A percentile compares a stretch with the other conserved stretches of the same genome.
phyloP scores from a whole-genome alignment of 345 rosid species.

The Linum usitatissimum region DNA sequence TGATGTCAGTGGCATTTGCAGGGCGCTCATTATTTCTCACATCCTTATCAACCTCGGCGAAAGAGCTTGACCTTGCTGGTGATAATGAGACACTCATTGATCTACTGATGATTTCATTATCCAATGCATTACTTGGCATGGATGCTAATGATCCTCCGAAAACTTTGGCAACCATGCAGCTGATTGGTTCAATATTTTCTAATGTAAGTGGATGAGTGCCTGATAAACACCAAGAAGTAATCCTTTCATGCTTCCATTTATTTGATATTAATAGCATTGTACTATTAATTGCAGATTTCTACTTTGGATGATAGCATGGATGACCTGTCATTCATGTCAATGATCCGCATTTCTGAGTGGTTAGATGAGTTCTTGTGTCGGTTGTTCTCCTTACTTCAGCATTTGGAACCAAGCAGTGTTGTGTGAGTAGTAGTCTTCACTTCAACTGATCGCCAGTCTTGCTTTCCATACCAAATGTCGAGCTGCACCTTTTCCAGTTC shows the following conservation, averaged over 20 bases:
- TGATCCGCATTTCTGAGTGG: slow-evolving; percentile 87
- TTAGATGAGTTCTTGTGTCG: slow-evolving; percentile 92
- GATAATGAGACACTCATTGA: slow-evolving; percentile 37
- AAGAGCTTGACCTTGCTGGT: slow-evolving; percentile 42
- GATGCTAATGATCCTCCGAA: slow-evolving; percentile 99
- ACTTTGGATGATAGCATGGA: slow-evolving; percentile 57
- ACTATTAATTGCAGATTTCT: slow-evolving; percentile 47
- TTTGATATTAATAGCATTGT: background rate
- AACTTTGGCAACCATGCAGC: slow-evolving; percentile 91
- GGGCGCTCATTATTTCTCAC: slow-evolving; percentile 82
- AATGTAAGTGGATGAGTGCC: slow-evolving; percentile 44
- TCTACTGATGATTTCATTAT: slow-evolving; percentile 70
- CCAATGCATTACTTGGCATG: slow-evolving; percentile 95
- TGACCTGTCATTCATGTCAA: slow-evolving; percentile 57
- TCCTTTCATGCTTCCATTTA: slow-evolving; percentile 1
- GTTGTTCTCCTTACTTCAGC: slow-evolving; percentile 73
- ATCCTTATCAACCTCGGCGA: slow-evolving; percentile 42
- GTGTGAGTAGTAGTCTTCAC: slow-evolving; percentile 44
- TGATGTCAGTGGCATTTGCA: slow-evolving; percentile 92
- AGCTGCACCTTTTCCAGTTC: background rate
- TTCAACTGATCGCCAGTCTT: background rate
- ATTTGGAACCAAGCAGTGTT: slow-evolving; percentile 85
- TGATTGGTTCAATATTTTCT: slow-evolving; percentile 95
- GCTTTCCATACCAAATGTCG: background rate
- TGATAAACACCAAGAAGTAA: background rate